phyloP scores from a whole-genome alignment of 345 rosid species.

The Eucalyptus pumila region DNA sequence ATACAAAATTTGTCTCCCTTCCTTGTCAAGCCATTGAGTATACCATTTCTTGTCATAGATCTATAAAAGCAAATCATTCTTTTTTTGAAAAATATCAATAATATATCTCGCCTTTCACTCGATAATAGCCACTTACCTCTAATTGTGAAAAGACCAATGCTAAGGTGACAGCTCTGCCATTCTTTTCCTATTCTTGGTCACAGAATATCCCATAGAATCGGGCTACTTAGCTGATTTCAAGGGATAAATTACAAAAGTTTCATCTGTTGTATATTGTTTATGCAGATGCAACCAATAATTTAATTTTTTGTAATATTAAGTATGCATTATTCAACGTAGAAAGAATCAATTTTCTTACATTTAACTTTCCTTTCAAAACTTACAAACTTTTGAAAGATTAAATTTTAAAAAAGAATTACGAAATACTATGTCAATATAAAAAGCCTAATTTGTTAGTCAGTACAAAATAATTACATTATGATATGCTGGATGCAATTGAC shows the following conservation, averaged over 20 bases:
- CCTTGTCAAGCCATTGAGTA: background rate
- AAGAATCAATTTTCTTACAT: too few species aligned
- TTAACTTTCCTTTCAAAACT: too few species aligned
- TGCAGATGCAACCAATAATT: too few species aligned
- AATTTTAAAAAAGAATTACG: background rate
- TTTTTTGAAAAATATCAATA: background rate
- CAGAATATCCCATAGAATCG: background rate
- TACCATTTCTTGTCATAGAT: background rate
- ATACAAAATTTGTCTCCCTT: background rate
- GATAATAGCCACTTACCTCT: background rate
- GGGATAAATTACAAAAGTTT: too few species aligned
- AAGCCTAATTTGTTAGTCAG: background rate
- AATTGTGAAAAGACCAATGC: background rate
- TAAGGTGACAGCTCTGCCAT: background rate
- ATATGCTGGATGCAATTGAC: background rate
- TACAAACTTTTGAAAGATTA: background rate
- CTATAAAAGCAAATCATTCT: background rate
- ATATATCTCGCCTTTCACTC: background rate
- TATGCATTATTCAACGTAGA: too few species aligned
- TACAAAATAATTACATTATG: background rate
- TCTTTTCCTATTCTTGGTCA: background rate
- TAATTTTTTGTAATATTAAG: too few species aligned
- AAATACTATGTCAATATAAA: background rate
- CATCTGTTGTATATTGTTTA: too few species aligned
- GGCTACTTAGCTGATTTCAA: background rate